These are phyloP conservation scores for Begonia loranthoides DNA, from an alignment of 306 rosid genomes.

Conservation along the genomic window DNA sequence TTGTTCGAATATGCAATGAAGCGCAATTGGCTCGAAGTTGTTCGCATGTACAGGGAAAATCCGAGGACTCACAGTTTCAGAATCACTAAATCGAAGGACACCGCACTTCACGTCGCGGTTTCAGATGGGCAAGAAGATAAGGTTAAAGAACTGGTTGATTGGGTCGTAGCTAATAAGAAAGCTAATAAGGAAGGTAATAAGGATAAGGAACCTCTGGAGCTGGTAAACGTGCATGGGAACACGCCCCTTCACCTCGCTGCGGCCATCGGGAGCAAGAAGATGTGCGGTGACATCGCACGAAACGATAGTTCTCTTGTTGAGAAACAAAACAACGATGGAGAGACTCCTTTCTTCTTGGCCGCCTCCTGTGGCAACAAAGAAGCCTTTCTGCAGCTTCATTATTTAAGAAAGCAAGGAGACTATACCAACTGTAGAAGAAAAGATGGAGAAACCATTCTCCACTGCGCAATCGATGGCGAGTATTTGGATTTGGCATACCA, in stretches of 20 bases:
- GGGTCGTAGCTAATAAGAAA: rapidly evolving
- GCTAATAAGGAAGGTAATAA: too few relatives aligned
- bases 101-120: constrained; percentile 44
- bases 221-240: constrained; percentile 10
- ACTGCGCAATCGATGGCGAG: constrained; percentile 25
- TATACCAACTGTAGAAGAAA: constrained; percentile 17
- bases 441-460: constrained; percentile 40
- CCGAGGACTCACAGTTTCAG: constrained; percentile 1
- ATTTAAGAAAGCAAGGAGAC: not conserved
- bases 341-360: constrained; percentile 46
- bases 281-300: constrained; percentile 15
- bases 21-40: constrained; percentile 25
- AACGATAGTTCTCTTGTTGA: too few relatives aligned
- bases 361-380: constrained; percentile 26
- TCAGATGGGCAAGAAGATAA: constrained; percentile 6
- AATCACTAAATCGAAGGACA: constrained; percentile 20
- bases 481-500: constrained; percentile 52
- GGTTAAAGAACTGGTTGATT: constrained; percentile 5
- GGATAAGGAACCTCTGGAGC: not conserved
- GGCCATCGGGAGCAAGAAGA: constrained; percentile 11
- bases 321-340: constrained; percentile 21
- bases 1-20: constrained; percentile 13
- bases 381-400: constrained; percentile 30
- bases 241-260: constrained; percentile 52
- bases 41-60: not conserved